Evolutionary conservation across 176 grass and related monocot genomes (phyloP), one percentile per base, ranked within the genome.

Genomic region (Lolium rigidum): DNA sequence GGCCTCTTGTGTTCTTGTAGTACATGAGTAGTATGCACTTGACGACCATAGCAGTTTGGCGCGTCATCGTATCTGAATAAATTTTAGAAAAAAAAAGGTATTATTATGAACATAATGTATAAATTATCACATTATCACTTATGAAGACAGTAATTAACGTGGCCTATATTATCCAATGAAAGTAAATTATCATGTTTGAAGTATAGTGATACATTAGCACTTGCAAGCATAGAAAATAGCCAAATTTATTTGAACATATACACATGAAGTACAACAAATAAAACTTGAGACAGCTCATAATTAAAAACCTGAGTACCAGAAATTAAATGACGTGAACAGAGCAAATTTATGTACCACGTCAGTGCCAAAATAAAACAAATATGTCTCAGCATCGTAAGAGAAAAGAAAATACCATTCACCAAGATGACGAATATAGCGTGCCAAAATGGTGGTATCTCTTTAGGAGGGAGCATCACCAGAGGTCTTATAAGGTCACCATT

Each of bases 401-500:
- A 76, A 60, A 24, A 92, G 54, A 60, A 64, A n/a, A 87, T 98
- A 98, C 97, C 97, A 76, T 99, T 99, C 79, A 99, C 94, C 66
- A 94, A 82, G 70, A 99, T 97, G 79, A 97, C 87, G 81, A 99
- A 99, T 84, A 97, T 88, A 26, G 92, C 90, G 85, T 99, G 97
- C 97, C 97, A 99, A 91, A 99, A 99, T 85, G 92, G 97, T 78
- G 94, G 97, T 85, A 97, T 96, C 87, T 97, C 94, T 85, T 96
- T 94, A 28, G 97, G 97, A 82, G 97, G 90, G 71, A 99, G 77
- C 90, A 94, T 91, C 79, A 94, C 51, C 10, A 99, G 84, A 83
- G 97, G 97, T 81, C 84, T 88, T 84, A 97, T 39, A 70, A 99
- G 90, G 68, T 96, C 94, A 17, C 93, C 92, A 83, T 99, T 93